Percentiles rank a stretch among this genome's conserved stretches.
phyloP scores from a whole-genome alignment of 2,329 filamentous ascomycete genomes.

The Aspergillus quadricinctus region DNA sequence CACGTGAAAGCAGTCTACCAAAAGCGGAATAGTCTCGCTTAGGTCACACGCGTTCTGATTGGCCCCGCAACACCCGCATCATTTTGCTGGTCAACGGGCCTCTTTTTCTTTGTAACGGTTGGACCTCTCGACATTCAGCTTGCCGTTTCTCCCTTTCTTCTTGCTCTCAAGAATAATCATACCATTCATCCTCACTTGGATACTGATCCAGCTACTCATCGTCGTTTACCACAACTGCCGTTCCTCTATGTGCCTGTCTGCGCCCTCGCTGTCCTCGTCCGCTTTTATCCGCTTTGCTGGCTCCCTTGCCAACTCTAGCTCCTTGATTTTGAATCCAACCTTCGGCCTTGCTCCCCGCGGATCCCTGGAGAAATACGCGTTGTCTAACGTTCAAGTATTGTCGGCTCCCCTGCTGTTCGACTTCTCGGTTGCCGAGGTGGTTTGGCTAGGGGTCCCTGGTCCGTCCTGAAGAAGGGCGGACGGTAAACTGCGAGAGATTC shows the following conservation, averaged over 20 bases:
- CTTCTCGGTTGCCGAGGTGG: conserved; percentile 29
- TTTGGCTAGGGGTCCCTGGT: conserved; percentile 47
- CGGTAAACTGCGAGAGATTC: conserved; percentile 37
- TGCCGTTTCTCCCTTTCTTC: conserved; percentile 4
- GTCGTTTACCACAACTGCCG: not conserved
- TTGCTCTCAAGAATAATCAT: conserved; percentile 1
- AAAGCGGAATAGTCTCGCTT: conserved; percentile 7
- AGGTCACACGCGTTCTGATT: not conserved
- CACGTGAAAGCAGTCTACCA: conserved; percentile 14
- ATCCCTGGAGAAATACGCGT: conserved; percentile 13
- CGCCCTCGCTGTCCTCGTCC: conserved; percentile 24
- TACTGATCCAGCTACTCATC: conserved; percentile 3
- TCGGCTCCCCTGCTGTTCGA: conserved; percentile 18
- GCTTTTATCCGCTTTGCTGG: conserved; percentile 24
- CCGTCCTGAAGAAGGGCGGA: conserved; percentile 51
- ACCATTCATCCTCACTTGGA: conserved; percentile 1
- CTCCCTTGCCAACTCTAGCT: conserved; percentile 21
- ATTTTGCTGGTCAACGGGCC: not conserved
- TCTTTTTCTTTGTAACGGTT: not conserved
- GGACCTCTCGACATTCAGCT: not conserved
- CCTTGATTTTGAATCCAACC: conserved; percentile 12
- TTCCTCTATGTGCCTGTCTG: conserved; percentile 38
- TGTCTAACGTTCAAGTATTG: conserved; percentile 12
- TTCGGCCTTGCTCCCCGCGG: conserved; percentile 8
- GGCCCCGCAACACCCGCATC: not conserved